Evolutionary conservation across 176 grass and related monocot species (phyloP).

Genomic region (Zea luxurians): DNA sequence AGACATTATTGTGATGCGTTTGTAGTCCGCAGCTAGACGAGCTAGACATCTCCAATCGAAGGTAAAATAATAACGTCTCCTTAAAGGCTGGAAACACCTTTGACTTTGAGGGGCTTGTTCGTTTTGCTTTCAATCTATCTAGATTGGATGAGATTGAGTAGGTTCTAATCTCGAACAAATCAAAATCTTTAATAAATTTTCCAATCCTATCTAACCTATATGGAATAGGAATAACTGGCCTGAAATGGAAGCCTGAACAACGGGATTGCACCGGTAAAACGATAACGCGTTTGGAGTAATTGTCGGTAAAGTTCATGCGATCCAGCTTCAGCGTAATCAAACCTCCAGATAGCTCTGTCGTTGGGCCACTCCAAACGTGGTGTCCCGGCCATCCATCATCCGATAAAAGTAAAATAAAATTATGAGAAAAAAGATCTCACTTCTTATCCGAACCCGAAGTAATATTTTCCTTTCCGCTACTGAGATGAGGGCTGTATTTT

Average conservation of each 20-base stretch:
- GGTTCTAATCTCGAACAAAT: too few relatives aligned
- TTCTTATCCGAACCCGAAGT: slow-evolving; percentile 44
- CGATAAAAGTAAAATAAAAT: not conserved
- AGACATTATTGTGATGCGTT: too few relatives aligned
- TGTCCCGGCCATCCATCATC: not conserved
- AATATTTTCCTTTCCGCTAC: too few relatives aligned
- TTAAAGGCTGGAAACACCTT: not conserved
- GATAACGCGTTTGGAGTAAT: not conserved
- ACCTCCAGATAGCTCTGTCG: not conserved
- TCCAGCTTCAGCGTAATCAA: not conserved
- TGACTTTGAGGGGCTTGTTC: too few relatives aligned
- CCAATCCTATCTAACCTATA: too few relatives aligned
- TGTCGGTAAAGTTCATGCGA: not conserved
- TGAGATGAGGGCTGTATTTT: not conserved
- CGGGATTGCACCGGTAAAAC: not conserved
- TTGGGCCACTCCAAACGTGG: not conserved
- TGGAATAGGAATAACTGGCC: too few relatives aligned
- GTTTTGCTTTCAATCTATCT: too few relatives aligned
- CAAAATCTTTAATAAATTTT: too few relatives aligned
- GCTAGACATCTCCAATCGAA: not conserved
- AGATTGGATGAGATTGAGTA: too few relatives aligned
- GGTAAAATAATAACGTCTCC: not conserved
- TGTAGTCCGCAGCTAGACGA: too few relatives aligned
- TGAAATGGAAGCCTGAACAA: not conserved
- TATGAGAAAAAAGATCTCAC: not conserved